Conservation (phyloP, 257 asterid species). For the Avicennia marina region DNA sequence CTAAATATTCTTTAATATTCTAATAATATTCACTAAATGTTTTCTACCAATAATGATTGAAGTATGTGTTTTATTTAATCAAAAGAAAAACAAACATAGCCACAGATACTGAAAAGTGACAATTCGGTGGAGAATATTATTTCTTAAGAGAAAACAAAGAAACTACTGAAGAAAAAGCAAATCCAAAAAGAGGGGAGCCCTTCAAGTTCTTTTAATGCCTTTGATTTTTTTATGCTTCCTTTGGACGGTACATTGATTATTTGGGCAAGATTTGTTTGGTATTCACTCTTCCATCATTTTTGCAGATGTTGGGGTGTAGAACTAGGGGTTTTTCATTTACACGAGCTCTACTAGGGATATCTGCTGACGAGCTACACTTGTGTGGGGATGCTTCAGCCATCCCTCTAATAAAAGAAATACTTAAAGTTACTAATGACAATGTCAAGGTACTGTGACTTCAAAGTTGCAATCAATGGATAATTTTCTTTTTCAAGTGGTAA, state of each 20-base stretch:
- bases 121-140: neutral
- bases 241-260: too few species aligned
- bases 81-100: neutral
- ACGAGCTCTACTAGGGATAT: slow-evolving; percentile 86
- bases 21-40: too few species aligned
- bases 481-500: slow-evolving; percentile 1
- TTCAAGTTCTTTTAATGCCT: slow-evolving; percentile 11
- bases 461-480: neutral
- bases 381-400: slow-evolving; percentile 98
- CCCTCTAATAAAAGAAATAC: slow-evolving; percentile 78
- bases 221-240: neutral
- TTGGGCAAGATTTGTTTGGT: too few species aligned
- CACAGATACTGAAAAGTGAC: neutral
- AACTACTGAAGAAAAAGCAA: neutral
- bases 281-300: slow-evolving; percentile 10
- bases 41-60: too few species aligned
- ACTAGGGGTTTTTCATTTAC: slow-evolving; percentile 91
- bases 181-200: neutral
- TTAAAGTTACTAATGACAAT: slow-evolving; percentile 77
- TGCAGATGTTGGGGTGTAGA: slow-evolving; percentile 80
- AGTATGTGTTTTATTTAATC: too few species aligned
- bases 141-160: neutral
- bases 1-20: too few species aligned
- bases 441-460: slow-evolving; percentile 41
- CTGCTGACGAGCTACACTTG: slow-evolving; percentile 89